Conservation (phyloP, 768 basidiomycete species). For the Psilocybe tampanensis region DNA sequence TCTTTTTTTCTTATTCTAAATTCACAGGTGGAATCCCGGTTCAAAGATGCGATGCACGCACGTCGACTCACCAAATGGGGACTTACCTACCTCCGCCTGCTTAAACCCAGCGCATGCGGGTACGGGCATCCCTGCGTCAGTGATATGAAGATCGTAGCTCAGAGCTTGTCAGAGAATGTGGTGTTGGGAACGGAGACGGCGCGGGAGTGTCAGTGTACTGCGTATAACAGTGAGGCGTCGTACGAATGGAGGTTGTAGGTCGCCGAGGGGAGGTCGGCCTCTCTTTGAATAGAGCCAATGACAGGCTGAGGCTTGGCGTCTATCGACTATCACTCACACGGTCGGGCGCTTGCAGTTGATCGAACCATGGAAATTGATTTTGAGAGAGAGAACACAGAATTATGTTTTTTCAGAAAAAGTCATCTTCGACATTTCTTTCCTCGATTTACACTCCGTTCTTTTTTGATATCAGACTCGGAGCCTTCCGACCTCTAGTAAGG, state of each 20-base stretch:
- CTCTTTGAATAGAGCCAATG: no score
- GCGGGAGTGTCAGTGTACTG: slow-evolving; percentile 5
- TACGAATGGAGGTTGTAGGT: not conserved
- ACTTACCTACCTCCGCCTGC: slow-evolving; percentile 11
- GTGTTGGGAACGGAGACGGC: slow-evolving; percentile 9
- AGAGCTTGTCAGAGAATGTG: slow-evolving; percentile 5
- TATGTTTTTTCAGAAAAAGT: no score
- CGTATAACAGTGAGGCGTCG: not conserved
- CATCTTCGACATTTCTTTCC: no score
- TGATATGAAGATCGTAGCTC: slow-evolving; percentile 13
- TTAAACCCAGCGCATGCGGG: slow-evolving; percentile 7
- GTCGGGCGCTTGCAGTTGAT: no score
- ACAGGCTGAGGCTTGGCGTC: no score
- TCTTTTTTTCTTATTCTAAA: no score
- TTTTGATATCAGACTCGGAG: no score
- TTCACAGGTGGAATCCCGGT: not conserved
- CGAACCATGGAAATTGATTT: no score
- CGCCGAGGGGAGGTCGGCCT: no score
- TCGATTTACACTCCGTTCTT: no score
- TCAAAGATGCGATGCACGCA: slow-evolving; percentile 12
- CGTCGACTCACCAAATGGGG: slow-evolving; percentile 13
- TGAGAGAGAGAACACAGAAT: not conserved
- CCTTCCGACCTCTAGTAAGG: no score
- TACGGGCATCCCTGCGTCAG: slow-evolving; percentile 7
- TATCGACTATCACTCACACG: no score